Evolutionary conservation across 176 grass and related monocot species (phyloP).

Genomic region (Hordeum vulgare): MorexV3_pseudomolecules_assembly NC_058524.1:6612204-6612703

Average conservation of each 20-base stretch:
- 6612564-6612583: background rate
- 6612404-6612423: background rate
- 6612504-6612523: background rate
- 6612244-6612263: background rate
- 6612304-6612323: background rate
- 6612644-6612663: constrained; percentile 6
- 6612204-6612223: background rate
- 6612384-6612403: no score
- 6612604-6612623: background rate
- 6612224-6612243: background rate
- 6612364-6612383: background rate
- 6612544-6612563: constrained; percentile 48
- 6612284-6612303: background rate
- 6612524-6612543: constrained; percentile 47
- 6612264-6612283: background rate
- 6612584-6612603: constrained; percentile 21
- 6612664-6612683: constrained; percentile 3
- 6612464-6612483: background rate
- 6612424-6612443: background rate
- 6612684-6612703: constrained; percentile 1
- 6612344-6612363: background rate
- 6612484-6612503: constrained; percentile 1
- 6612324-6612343: background rate
- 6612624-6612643: constrained; percentile 23
- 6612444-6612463: background rate